Evolutionary conservation across 768 basidiomycete species (phyloP).

Genomic region (Serendipita vermifera): DNA sequence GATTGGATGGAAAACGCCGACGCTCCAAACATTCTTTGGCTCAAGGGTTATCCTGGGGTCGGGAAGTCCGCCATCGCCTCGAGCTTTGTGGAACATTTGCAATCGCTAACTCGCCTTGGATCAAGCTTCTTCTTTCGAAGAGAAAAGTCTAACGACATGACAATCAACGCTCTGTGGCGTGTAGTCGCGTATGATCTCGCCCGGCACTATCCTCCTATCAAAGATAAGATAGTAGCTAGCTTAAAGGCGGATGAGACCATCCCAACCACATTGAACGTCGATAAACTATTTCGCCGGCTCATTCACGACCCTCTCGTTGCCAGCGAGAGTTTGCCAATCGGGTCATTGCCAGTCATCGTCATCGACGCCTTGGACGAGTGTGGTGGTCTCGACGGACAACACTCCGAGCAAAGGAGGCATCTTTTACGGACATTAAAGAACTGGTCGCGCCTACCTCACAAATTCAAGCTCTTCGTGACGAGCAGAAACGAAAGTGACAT

Average conservation of each 20-base stretch:
- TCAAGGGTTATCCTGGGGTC: constrained; percentile 15
- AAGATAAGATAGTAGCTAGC: constrained; percentile 13
- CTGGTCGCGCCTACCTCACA: constrained; percentile 16
- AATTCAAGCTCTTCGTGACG: constrained; percentile 22
- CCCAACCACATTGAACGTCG: constrained; percentile 13
- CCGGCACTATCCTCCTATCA: neutral
- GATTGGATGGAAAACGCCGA: too few species aligned
- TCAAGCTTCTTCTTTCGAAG: constrained; percentile 12
- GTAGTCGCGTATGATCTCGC: constrained; percentile 18
- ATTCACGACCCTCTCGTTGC: constrained; percentile 17
- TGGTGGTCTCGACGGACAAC: constrained; percentile 16
- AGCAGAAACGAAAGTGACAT: constrained; percentile 19
- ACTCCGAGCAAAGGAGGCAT: constrained; percentile 12
- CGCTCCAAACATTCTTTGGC: constrained; percentile 21
- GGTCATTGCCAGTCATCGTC: constrained; percentile 16
- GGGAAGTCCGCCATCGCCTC: constrained; percentile 18
- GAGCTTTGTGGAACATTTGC: neutral
- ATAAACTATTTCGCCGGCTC: constrained; percentile 15
- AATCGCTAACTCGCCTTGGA: neutral
- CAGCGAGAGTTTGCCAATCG: constrained; percentile 7
- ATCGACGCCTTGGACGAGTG: constrained; percentile 26
- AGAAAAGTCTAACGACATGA: neutral
- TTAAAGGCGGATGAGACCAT: constrained; percentile 16
- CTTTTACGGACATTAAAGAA: constrained; percentile 19
- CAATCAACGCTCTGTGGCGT: constrained; percentile 6